A percentile compares a stretch with the other conserved stretches of the same genome.
These are phyloP conservation scores for Tricholoma sp. DNA, from an alignment of 768 basidiomycete species.

Conservation along the genomic window DNA sequence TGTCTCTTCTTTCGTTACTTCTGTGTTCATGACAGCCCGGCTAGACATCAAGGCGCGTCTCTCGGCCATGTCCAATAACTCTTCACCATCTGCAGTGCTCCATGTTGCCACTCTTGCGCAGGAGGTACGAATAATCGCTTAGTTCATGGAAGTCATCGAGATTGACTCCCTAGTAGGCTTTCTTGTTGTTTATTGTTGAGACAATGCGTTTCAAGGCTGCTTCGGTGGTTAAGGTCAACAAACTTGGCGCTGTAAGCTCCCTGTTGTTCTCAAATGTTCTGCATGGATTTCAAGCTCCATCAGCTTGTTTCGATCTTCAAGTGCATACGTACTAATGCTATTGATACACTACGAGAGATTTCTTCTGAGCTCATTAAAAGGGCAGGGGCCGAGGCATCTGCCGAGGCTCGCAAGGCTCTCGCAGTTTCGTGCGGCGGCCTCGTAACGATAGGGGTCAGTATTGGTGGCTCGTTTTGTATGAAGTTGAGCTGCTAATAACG, in stretches of 20 bases:
- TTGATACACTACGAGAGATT: conserved; percentile 51
- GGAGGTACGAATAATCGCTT: conserved; percentile 43
- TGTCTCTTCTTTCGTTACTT: neutral
- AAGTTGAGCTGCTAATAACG: conserved; percentile 5
- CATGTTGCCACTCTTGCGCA: conserved; percentile 72
- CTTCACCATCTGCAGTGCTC: conserved; percentile 51
- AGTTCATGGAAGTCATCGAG: neutral
- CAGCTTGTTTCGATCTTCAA: conserved; percentile 70
- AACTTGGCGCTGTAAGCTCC: conserved; percentile 58
- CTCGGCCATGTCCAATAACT: conserved; percentile 32
- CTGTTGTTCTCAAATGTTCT: neutral
- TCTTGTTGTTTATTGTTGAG: conserved; percentile 65
- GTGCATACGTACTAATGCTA: conserved; percentile 48
- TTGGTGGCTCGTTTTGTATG: neutral
- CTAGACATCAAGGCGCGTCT: conserved; percentile 56
- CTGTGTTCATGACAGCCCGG: neutral
- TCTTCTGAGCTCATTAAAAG: conserved; percentile 45
- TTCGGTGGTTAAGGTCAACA: conserved; percentile 66
- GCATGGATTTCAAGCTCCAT: conserved; percentile 2
- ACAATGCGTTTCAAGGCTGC: conserved; percentile 68
- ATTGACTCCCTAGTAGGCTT: conserved; percentile 44
- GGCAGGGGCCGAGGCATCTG: conserved; percentile 46
- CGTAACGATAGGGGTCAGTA: conserved; percentile 32
- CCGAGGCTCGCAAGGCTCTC: conserved; percentile 48
- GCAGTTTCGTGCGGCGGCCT: conserved; percentile 41